Evolutionary conservation across 805 yeast species (phyloP), one percentile per base, ranked within the genome.

Genomic region (Candida lessepsii): DNA sequence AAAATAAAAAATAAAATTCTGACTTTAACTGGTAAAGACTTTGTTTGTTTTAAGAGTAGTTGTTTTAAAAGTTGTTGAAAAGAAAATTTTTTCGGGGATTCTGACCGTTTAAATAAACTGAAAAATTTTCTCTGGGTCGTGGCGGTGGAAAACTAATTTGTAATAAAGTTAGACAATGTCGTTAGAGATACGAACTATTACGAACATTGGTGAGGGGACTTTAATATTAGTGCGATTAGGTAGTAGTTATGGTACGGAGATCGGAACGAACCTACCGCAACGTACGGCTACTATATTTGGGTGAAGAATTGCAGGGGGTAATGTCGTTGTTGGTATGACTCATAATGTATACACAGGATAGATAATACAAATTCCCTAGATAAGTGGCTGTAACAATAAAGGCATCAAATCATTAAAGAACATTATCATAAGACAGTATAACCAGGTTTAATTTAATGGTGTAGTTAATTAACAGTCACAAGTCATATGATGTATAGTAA

Each of bases 51-150:
- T 8, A 7, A 29, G 33, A 29, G 23, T 18, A 18, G 33, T 32
- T 32, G 35, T 20, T 21, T 4, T 32, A 32, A 23, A 32, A 32
- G 35, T 32, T 32, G 25, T 32, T 18, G 8, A 32, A 32, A 21
- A 20, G 14, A 32, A 24, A 29, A 21, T 5, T 32, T 20, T 20
- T 21, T 20, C 28, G 27, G 10, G 35, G 35, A 32, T 24, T 15
- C 25, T n/a, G 7, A 34, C 23, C 16, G 37, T 25, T 34, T 34
- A 34, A 24, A 34, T 34, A 34, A 34, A 21, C 17, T 32, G 35
- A 34, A 34, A 34, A 34, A 34, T 24, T 34, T 34, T 34, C 29
- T 11, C 27, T 8, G 5, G n/a, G 35, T 21, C 35, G 35, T 32
- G 35, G 27, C 4, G 15, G 8, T 5, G 18, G 35, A 9, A 29